These are phyloP conservation scores for Pelargonium myrrhifolium DNA, from an alignment of 441 rosid genomes.

Conservation along the genomic window DNA sequence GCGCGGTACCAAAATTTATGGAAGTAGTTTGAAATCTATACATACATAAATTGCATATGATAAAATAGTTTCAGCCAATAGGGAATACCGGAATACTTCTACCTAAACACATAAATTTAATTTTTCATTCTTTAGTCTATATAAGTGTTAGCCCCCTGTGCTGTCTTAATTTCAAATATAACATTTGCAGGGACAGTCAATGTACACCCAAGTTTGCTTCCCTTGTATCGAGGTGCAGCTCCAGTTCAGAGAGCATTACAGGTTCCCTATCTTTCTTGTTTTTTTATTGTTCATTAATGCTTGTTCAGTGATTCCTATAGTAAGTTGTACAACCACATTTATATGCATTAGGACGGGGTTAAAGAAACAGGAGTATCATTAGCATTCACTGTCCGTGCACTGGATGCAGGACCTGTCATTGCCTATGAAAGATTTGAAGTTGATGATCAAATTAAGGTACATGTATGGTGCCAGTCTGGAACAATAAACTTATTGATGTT, in stretches of 20 bases:
- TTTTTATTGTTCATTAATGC: constrained; percentile 12
- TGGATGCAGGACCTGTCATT: constrained; percentile 93
- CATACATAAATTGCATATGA: neutral
- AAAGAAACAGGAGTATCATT: constrained; percentile 82
- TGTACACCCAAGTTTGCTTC: constrained; percentile 86
- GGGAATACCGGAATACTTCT: neutral
- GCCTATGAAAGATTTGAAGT: constrained; percentile 45
- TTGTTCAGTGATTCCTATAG: constrained; percentile 12
- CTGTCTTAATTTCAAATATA: constrained; percentile 3
- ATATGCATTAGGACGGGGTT: constrained; percentile 65
- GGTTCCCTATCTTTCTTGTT: constrained; percentile 31
- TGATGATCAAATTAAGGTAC: constrained; percentile 78
- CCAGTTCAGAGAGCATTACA: constrained; percentile 87
- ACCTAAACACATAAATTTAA: neutral
- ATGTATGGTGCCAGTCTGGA: constrained; percentile 6
- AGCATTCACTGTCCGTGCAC: constrained; percentile 71
- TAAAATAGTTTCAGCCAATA: neutral
- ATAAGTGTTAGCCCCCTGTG: neutral
- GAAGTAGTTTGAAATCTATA: neutral
- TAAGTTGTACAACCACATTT: constrained; percentile 18
- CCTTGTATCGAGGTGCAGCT: constrained; percentile 88
- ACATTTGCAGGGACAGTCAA: constrained; percentile 73
- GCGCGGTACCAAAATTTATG: neutral
- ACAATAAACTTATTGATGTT: neutral
- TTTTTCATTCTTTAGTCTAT: neutral